phyloP scores from a whole-genome alignment of 495 filamentous ascomycete genomes.

The Tuber aestivum region DNA sequence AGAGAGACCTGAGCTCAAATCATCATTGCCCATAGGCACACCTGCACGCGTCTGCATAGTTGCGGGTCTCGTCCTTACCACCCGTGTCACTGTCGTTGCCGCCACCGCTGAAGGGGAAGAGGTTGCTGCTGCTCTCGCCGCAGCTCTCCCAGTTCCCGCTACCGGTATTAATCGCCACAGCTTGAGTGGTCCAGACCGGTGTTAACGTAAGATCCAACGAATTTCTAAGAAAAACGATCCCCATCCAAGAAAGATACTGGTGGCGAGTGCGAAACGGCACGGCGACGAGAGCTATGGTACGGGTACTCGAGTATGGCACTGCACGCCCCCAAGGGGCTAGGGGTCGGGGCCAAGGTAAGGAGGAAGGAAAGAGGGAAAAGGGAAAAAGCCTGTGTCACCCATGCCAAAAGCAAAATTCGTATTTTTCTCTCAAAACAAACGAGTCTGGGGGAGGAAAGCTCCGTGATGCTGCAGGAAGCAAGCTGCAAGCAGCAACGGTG shows the following conservation, averaged over 20 bases:
- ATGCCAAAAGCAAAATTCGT: neutral
- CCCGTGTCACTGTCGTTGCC: neutral
- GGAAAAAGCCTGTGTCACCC: neutral
- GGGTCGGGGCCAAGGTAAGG: neutral
- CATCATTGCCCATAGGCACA: constrained; percentile 6
- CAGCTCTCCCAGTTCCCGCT: neutral
- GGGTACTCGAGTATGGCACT: neutral
- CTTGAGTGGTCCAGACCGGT: neutral
- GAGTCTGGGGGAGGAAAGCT: neutral
- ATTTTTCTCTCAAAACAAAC: neutral
- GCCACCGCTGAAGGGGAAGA: neutral
- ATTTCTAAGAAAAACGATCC: neutral
- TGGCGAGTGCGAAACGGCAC: neutral
- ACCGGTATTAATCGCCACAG: neutral
- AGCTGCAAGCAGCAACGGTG: neutral
- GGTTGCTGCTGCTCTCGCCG: neutral
- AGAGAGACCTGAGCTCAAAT: constrained; percentile 29
- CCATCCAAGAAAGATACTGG: neutral
- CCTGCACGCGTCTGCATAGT: constrained; percentile 23
- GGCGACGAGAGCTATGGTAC: neutral
- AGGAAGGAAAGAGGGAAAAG: neutral
- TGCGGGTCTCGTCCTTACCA: constrained; percentile 12
- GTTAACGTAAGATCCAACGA: neutral
- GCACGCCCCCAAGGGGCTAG: neutral
- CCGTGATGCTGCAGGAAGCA: constrained; percentile 2